A percentile compares a stretch with the other conserved stretches of the same genome.
Evolutionary conservation across 2,329 filamentous ascomycete species (phyloP).

Genomic region (Ophiostoma pallidulum): DNA sequence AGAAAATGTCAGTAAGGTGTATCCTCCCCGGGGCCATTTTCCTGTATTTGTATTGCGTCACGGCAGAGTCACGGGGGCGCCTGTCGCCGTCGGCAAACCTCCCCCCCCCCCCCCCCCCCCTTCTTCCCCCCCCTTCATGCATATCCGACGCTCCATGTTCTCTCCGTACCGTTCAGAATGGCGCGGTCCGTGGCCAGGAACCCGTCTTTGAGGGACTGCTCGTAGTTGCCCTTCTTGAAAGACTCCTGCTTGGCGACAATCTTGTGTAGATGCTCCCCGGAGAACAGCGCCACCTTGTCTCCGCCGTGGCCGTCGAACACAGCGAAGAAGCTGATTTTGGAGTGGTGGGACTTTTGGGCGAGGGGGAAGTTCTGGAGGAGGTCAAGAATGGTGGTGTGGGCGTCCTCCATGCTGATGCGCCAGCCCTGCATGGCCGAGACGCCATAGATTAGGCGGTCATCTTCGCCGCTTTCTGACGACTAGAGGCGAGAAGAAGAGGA

Average conservation of each 20-base stretch:
- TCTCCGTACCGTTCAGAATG: conserved; percentile 73
- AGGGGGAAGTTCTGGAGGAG: conserved; percentile 53
- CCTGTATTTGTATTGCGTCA: no score
- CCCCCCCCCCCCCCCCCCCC: no score
- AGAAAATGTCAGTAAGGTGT: conserved; percentile 8
- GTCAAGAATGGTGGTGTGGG: conserved; percentile 83
- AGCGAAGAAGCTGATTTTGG: conserved; percentile 87
- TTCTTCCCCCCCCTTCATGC: no score
- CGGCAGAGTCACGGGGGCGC: no score
- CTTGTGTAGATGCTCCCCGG: conserved; percentile 84
- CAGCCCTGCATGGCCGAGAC: conserved; percentile 99
- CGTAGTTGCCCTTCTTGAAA: conserved; percentile 83
- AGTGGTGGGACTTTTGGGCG: conserved; percentile 55
- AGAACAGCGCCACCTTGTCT: conserved; percentile 89
- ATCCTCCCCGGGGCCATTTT: not conserved
- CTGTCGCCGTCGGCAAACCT: no score
- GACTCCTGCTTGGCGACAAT: conserved; percentile 93
- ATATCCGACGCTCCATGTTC: not conserved
- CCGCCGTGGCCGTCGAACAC: conserved; percentile 97
- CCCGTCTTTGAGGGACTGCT: conserved; percentile 93
- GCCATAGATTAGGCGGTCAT: conserved; percentile 88
- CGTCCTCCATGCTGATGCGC: conserved; percentile 99
- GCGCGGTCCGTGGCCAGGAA: conserved; percentile 94
- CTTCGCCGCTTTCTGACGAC: conserved; percentile 81
- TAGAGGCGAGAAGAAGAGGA: conserved; percentile 30